Evolutionary conservation across 1,284 basidiomycete genomes (phyloP).

Genomic region (Xerocomus nothofagi): DNA sequence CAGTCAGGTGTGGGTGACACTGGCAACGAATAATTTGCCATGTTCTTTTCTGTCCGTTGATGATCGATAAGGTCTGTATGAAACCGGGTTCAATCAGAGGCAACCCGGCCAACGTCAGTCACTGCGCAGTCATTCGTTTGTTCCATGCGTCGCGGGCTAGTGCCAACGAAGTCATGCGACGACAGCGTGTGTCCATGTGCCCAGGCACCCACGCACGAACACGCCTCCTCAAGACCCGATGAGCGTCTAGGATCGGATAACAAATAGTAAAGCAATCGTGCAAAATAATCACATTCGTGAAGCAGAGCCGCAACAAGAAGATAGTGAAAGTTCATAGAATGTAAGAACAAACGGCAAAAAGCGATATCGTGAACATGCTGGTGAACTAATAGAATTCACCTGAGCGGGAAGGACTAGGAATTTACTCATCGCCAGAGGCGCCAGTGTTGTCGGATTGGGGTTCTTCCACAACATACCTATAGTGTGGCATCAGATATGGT

Average conservation of each 20-base stretch:
- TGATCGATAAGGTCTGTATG: constrained; percentile 1
- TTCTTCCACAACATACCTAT: constrained; percentile 16
- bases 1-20: constrained; percentile 22
- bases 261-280: constrained; percentile 2
- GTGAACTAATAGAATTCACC: constrained; percentile 16
- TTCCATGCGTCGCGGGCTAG: constrained; percentile 5
- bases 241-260: neutral
- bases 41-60: constrained; percentile 1
- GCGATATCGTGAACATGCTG: neutral
- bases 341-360: neutral
- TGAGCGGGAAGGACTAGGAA: neutral
- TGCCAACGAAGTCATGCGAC: constrained; percentile 18
- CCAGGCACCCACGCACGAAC: constrained; percentile 9
- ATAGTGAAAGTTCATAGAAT: constrained; percentile 7
- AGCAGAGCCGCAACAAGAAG: constrained; percentile 7
- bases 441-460: neutral
- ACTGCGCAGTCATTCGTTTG: constrained; percentile 15
- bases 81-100: constrained; percentile 12
- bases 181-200: constrained; percentile 28
- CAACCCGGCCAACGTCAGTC: constrained; percentile 17
- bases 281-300: neutral
- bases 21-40: constrained; percentile 15
- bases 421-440: constrained; percentile 4
- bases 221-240: neutral
- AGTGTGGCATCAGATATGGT: constrained; percentile 16